Conservation (phyloP, 768 basidiomycete species). For the Xanthoconium stramineum region DNA sequence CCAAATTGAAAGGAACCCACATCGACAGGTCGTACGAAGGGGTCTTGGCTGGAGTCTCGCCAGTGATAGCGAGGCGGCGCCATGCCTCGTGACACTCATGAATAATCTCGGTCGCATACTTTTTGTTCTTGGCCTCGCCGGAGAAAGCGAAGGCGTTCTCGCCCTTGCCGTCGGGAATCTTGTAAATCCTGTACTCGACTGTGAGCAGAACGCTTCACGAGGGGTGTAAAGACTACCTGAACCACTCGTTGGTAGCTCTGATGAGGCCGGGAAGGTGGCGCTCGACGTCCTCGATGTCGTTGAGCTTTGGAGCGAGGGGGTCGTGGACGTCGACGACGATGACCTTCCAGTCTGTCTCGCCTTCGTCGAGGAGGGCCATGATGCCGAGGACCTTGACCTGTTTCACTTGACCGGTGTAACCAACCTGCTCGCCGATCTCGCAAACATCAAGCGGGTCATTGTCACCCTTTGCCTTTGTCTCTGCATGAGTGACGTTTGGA, state of each 20-base stretch:
- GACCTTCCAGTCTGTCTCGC: slow-evolving; percentile 99
- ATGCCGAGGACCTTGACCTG: slow-evolving; percentile 99
- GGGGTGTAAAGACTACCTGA: slow-evolving; percentile 56
- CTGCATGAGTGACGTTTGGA: slow-evolving; percentile 78
- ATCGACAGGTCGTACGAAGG: slow-evolving; percentile 75
- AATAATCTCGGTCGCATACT: slow-evolving; percentile 98
- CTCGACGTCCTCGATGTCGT: slow-evolving; percentile 99
- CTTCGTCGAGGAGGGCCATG: slow-evolving; percentile 99
- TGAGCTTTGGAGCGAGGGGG: slow-evolving; percentile 93
- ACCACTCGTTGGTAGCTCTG: slow-evolving; percentile 99
- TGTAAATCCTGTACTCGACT: slow-evolving; percentile 69
- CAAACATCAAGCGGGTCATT: slow-evolving; percentile 99
- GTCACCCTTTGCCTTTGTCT: slow-evolving; percentile 99
- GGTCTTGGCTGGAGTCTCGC: slow-evolving; percentile 75
- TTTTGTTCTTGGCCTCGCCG: slow-evolving; percentile 99
- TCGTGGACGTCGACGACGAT: slow-evolving; percentile 96
- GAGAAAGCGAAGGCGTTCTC: slow-evolving; percentile 99
- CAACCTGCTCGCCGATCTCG: slow-evolving; percentile 98
- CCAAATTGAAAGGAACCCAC: slow-evolving; percentile 44
- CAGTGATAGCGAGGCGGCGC: slow-evolving; percentile 79
- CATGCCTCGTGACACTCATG: slow-evolving; percentile 99
- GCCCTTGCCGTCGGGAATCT: slow-evolving; percentile 93
- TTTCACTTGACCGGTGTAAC: slow-evolving; percentile 95
- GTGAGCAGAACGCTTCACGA: background rate
- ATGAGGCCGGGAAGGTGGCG: slow-evolving; percentile 95